phyloP scores from a whole-genome alignment of 2,329 filamentous ascomycete genomes.

The Colletotrichum lini region DNA sequence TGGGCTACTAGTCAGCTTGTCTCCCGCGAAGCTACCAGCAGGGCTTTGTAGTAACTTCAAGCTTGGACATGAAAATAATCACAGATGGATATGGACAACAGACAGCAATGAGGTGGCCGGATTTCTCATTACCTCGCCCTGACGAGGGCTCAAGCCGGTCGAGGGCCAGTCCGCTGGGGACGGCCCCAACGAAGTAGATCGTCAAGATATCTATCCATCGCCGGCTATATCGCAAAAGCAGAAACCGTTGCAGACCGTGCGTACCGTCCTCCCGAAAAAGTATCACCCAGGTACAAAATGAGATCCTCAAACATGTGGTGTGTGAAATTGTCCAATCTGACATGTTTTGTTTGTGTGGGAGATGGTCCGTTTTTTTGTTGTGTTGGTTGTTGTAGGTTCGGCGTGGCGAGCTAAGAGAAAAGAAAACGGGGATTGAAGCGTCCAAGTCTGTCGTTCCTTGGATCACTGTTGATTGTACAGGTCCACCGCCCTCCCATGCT shows the following conservation, averaged over 20 bases:
- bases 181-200: slow-evolving; percentile 41
- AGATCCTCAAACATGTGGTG: slow-evolving; percentile 48
- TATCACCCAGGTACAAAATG: slow-evolving; percentile 25
- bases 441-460: slow-evolving; percentile 28
- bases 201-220: slow-evolving; percentile 44
- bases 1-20: not conserved
- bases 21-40: not conserved
- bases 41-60: not conserved
- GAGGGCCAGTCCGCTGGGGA: slow-evolving; percentile 47
- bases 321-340: slow-evolving; percentile 41
- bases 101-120: slow-evolving; percentile 52
- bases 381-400: slow-evolving; percentile 9
- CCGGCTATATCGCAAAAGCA: slow-evolving; percentile 45
- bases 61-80: not conserved
- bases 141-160: slow-evolving; percentile 50
- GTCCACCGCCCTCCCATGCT: not conserved
- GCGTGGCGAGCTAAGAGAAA: slow-evolving; percentile 12
- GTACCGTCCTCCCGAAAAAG: slow-evolving; percentile 26
- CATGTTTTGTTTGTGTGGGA: slow-evolving; percentile 36
- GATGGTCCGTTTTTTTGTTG: slow-evolving; percentile 28
- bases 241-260: slow-evolving; percentile 40
- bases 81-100: slow-evolving; percentile 1
- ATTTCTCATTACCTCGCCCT: slow-evolving; percentile 56
- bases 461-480: not conserved
- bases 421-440: not conserved